Evolutionary conservation across 306 rosid species (phyloP), one percentile per base, ranked within the genome.

Genomic region (Pterocarpus macrocarpus): DNA sequence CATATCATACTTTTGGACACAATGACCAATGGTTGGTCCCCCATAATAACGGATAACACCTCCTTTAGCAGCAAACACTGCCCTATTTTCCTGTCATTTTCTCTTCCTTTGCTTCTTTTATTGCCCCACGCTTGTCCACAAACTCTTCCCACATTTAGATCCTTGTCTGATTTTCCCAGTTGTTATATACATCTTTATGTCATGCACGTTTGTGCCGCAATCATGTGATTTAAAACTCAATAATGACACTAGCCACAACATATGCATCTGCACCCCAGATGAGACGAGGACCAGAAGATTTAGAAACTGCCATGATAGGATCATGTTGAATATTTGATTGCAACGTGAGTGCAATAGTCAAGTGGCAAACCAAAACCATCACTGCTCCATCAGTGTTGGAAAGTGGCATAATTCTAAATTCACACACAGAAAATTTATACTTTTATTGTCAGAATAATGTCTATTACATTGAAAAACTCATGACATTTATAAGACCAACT

Each of bases 171-270:
- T 79, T 69, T 43, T 13, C 58, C 47, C 78, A n/a, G 64, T 81
- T 61, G 36, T 13, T 52, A 52, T 65, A 28, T 77, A n/a, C 43
- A 5, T 53, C 15, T 73, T 65, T 5, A 73, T 78, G 64, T 71
- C 81, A 73, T 78, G 83, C 80, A 69, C 16, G 80, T 86, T 86
- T 41, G 90, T 65, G 73, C 82, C 68, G 17, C 70, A 71, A 75
- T 74, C 83, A 73, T 64, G 53, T 79, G 65, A 50, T 33, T 36
- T 66, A 5, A 47, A 75, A 79, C 73, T 59, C 82, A 87, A 87
- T 85, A 81, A 85, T 90, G 63, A 4, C 80, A 72, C 77, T 68
- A 41, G 47, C 69, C 61, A 78, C 41, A 17, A 69, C 87, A 78
- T 77, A 52, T 77, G 73, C 44, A 44, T 15, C 73, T 61, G 61